Base-by-base conservation (phyloP, 1,284 basidiomycete genomes). In the Melampsora larici-populina region DNA sequence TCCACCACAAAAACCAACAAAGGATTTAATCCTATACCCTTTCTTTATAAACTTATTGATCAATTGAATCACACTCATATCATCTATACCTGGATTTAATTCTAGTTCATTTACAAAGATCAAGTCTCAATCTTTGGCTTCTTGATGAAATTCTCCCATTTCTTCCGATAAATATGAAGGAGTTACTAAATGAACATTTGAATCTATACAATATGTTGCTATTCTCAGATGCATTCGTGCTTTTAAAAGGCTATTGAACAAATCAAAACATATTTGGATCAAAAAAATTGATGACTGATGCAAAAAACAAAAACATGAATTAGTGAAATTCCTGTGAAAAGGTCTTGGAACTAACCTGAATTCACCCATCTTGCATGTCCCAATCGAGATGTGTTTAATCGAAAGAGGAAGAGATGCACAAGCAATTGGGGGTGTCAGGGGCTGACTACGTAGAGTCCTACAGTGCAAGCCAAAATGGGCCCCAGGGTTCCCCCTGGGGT, bases 61-160 rank as follows among this genome's bases (percentile, higher is more conserved):
- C 46, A 97, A 86, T 1, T 90, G 88, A 83, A 94, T 89, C 0
- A 94, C 94, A 26, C 92, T 93, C 83, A 91, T 91, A 82, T 97
- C 94, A 84, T 98, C 95, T 80, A 97, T 92, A n/a, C 94, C 94
- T 0, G 94, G 94, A 84, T 97, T 94, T 0, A 97, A 86, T 1
- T 95, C 94, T 66, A 97, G 93, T 85, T 97, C 95, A 81, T 94
- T 96, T 64, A 97, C 87, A 0, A 97, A 86, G 0, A 95, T 85
- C 21, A 97, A 89, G 64, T 89, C 88, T 0, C 89, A 87, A 4
- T 87, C 84, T 64, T 87, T 80, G 0, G 94, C 94, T 2, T 92
- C 93, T 79, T 7, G 81, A 82, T 94, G 86, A 17, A 97, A 84
- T 1, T 85, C 86, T 24, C 86, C 86, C 92, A 97, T 97, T 26